These are phyloP conservation scores for Aurantiochytrium sp. DNA, from an alignment of 108 stramenopile genomes.

Conservation along the genomic window DNA sequence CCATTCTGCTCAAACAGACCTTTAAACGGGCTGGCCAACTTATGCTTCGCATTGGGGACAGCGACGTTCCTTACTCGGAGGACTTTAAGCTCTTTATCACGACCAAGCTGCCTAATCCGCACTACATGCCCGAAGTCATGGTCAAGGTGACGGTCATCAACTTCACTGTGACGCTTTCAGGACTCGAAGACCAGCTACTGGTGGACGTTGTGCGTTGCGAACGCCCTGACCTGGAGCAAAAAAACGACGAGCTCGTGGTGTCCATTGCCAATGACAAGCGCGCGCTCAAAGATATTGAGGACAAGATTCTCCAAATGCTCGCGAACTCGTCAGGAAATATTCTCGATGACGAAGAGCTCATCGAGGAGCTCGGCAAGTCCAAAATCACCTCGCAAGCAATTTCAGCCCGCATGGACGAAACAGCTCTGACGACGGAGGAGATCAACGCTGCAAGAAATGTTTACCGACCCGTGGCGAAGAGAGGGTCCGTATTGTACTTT, in stretches of 20 bases:
- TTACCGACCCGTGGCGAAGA: slow-evolving; percentile 49
- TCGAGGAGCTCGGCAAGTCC: slow-evolving; percentile 28
- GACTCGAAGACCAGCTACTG: slow-evolving; percentile 53
- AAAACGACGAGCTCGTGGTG: slow-evolving; percentile 31
- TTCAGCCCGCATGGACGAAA: slow-evolving; percentile 41
- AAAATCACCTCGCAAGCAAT: slow-evolving; percentile 47
- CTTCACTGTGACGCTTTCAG: slow-evolving; percentile 48
- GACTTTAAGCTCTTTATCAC: slow-evolving; percentile 39
- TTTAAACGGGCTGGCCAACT: slow-evolving; percentile 34
- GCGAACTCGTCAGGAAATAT: slow-evolving; percentile 46
- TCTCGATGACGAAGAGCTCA: slow-evolving; percentile 44
- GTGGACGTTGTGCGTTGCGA: slow-evolving; percentile 46
- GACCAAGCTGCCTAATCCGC: slow-evolving; percentile 42
- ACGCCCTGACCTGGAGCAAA: slow-evolving; percentile 33
- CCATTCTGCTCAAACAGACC: slow-evolving; percentile 41
- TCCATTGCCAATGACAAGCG: slow-evolving; percentile 44
- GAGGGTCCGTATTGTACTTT: slow-evolving; percentile 52
- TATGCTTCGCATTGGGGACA: slow-evolving; percentile 27
- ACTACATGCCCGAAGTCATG: slow-evolving; percentile 43
- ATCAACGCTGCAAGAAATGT: slow-evolving; percentile 45
- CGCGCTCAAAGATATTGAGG: slow-evolving; percentile 36
- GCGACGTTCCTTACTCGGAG: slow-evolving; percentile 41
- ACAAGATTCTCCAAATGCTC: slow-evolving; percentile 37
- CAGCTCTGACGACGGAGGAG: slow-evolving; percentile 43
- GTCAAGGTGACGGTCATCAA: slow-evolving; percentile 55